Percentiles rank a stretch among this genome's conserved stretches.
phyloP scores from a whole-genome alignment of 2,329 filamentous ascomycete species.

The Arthrinium puccinioides region DNA sequence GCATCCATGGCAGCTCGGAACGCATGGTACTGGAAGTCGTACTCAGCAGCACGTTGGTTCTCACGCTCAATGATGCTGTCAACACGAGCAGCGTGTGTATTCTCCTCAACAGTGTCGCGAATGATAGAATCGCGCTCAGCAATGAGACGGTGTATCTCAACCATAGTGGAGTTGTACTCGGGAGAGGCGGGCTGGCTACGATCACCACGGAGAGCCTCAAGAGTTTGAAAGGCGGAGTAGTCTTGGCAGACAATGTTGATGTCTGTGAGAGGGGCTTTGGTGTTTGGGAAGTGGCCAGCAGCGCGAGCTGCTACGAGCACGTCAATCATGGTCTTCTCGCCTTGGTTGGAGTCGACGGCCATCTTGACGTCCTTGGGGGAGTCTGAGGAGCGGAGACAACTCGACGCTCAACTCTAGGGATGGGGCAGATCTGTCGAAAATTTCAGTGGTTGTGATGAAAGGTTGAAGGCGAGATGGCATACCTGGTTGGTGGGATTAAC shows the following conservation, averaged over 20 bases:
- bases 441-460: neutral
- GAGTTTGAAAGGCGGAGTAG: conserved; percentile 19
- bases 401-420: too few relatives aligned
- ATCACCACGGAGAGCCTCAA: conserved; percentile 18
- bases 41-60: conserved; percentile 15
- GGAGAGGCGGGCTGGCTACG: conserved; percentile 7
- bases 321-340: conserved; percentile 25
- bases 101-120: conserved; percentile 11
- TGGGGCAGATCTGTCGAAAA: neutral
- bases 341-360: too few relatives aligned
- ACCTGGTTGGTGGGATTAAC: neutral
- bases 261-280: conserved; percentile 18
- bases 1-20: conserved; percentile 24
- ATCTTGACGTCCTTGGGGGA: too few relatives aligned
- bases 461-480: neutral
- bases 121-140: conserved; percentile 25
- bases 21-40: conserved; percentile 20
- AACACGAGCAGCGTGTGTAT: conserved; percentile 15
- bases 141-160: conserved; percentile 27
- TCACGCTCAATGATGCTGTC: conserved; percentile 15
- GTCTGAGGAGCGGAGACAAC: too few relatives aligned
- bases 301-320: conserved; percentile 22
- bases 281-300: conserved; percentile 23
- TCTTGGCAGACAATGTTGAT: conserved; percentile 21
- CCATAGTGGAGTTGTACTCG: conserved; percentile 16